These are phyloP conservation scores for Phyllachora maydis DNA, from an alignment of 2,329 filamentous ascomycete species.

Conservation along the genomic window DNA sequence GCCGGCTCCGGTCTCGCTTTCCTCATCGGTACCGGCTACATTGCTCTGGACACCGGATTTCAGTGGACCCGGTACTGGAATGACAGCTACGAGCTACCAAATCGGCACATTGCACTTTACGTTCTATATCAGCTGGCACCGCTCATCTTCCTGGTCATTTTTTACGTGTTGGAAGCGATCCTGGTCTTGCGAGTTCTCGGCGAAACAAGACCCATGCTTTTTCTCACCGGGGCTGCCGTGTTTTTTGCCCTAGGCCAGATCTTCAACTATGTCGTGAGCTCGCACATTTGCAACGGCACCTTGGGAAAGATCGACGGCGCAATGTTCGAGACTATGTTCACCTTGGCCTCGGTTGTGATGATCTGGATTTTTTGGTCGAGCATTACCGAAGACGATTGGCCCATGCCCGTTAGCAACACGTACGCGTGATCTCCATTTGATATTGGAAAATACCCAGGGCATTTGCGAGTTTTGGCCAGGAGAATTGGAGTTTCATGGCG, in stretches of 20 bases:
- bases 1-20: slow-evolving; percentile 47
- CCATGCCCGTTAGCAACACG: slow-evolving; percentile 15
- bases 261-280: slow-evolving; percentile 89
- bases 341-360: slow-evolving; percentile 58
- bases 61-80: slow-evolving; percentile 66
- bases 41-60: slow-evolving; percentile 83
- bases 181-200: slow-evolving; percentile 74
- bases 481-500: slow-evolving; percentile 1
- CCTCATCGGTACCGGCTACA: slow-evolving; percentile 84
- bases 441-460: background rate
- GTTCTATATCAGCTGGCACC: slow-evolving; percentile 84
- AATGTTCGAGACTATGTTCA: slow-evolving; percentile 86
- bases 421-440: slow-evolving; percentile 6
- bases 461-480: background rate
- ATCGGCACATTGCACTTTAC: slow-evolving; percentile 71
- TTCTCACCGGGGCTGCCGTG: slow-evolving; percentile 51
- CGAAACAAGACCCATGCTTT: slow-evolving; percentile 84
- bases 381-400: slow-evolving; percentile 98
- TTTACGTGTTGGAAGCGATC: slow-evolving; percentile 64
- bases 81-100: slow-evolving; percentile 31
- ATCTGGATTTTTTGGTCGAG: slow-evolving; percentile 97
- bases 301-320: slow-evolving; percentile 77
- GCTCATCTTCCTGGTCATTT: slow-evolving; percentile 72
- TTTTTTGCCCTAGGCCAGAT: slow-evolving; percentile 85
- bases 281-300: slow-evolving; percentile 72